Base-by-base conservation (phyloP, 352 stramenopile species). In the Globisporangium middletonii region DNA sequence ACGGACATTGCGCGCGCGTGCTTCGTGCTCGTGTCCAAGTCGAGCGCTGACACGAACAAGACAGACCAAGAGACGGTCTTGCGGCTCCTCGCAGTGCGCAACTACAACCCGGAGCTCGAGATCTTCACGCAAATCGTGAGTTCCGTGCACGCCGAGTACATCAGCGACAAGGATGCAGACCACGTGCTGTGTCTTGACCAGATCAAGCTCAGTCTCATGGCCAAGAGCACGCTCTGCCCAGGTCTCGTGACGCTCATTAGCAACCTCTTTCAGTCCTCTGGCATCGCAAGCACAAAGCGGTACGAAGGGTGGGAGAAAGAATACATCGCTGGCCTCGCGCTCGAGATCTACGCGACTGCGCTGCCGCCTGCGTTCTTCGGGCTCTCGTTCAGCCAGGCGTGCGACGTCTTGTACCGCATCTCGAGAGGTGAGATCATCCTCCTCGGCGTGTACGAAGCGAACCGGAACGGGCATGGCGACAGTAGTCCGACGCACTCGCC, bases 91-190 rank as follows among this genome's bases (percentile, higher is more conserved):
- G 72, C 75, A 15, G 73, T 88, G 46, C 75, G 76, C 49, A 82
- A 85, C 51, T 84, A 80, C 55, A 85, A 82, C 28, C 68, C 77
- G 0, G 66, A 78, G 16, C 59, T 88, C 18, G 71, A 80, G 12
- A 74, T 83, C 44, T 88, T 82, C 62, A 76, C 72, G 49, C 77
- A 88, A 49, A 81, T 88, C 26, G 64, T 82, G 13, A 78, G 73
- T 30, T 71, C 71, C 7, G 64, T 72, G n/a, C 84, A 76, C 57
- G 57, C 74, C 19, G 69, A 79, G 62, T 82, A 84, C 59, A 80
- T 84, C 59, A 85, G 64, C 44, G 73, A 80, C 18, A 67, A 80
- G 7, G 69, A 84, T 43, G 52, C 64, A n/a, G 71, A 85, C 41
- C 75, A 85, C 46, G 50, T 85, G 28, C 55, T 88, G 9, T 88